Base-by-base conservation (phyloP, 116 monocot genomes). In the Zostera marina region DNA sequence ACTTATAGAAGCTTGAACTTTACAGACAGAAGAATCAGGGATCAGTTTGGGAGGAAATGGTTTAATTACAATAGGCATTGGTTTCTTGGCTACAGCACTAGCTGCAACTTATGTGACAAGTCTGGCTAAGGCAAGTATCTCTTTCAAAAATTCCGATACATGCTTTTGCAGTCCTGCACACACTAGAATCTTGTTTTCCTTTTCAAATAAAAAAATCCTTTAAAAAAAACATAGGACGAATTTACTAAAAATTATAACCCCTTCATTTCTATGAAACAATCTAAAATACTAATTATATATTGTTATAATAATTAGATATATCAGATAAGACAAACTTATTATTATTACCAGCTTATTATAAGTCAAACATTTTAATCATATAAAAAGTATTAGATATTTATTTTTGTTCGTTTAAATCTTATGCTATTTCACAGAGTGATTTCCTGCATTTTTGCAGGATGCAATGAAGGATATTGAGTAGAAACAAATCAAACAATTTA, bases 1-100 rank as follows among this genome's bases (percentile, higher is more conserved):
- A 10, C 45, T 42, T 3, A 63, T 22, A 41, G 43, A 19, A 43
- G 14, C 22, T 47, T 66, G 40, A n/a, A 4, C 16, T 65, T 70
- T 60, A 57, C 80, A 85, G 85, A 80, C 80, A 75, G 85, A 85
- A 52, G 85, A 85, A 58, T 77, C 80, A 40, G 77, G 74, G 2
- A 10, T 71, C n/a, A 74, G 77, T 15, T 68, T 80, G 52, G 85
- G 85, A 46, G 80, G 80, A 24, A 80, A 85, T 57, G 72, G 69
- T 20, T 69, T 85, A 49, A 13, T 77, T 38, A 74, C 77, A 22
- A 67, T 85, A 38, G 85, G 77, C 11, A 17, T 80, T 16, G 85
- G 85, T 4, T 68, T 85, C 16, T 43, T 85, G 53, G 70, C 66
- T 53, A 85, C 85, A 52, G 85, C 76, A 44, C 52, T 80, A 24